Conservation (phyloP, 2,329 filamentous ascomycete species). For the Aspergillus candidus region DNA sequence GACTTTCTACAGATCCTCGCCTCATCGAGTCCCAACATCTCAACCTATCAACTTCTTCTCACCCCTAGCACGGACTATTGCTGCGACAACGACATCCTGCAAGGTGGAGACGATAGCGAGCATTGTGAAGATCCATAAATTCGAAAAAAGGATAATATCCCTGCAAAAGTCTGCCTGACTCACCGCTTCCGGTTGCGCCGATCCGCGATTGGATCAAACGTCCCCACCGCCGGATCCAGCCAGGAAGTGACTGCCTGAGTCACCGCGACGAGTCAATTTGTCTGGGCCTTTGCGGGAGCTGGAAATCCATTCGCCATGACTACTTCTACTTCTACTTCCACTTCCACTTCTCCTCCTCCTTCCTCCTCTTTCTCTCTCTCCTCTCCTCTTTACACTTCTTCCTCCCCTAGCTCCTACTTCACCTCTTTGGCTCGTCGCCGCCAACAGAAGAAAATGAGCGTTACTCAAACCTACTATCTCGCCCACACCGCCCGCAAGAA, state of each 20-base stretch:
- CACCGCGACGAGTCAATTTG: constrained; percentile 26
- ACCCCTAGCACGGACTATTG: background rate
- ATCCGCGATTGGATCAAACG: constrained; percentile 21
- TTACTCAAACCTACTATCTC: constrained; percentile 97
- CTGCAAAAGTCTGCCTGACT: constrained; percentile 7
- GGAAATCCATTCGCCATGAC: constrained; percentile 18
- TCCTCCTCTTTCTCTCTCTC: constrained; percentile 13
- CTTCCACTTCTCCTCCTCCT: constrained; percentile 12
- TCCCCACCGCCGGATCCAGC: constrained; percentile 12
- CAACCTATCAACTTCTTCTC: no score
- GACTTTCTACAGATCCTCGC: no score
- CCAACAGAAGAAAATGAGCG: constrained; percentile 82
- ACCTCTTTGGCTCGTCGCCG: constrained; percentile 34
- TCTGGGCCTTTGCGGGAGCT: background rate
- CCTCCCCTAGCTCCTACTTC: constrained; percentile 34
- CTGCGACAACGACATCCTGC: background rate
- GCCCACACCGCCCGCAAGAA: constrained; percentile 94
- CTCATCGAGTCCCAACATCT: no score
- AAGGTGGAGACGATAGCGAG: background rate
- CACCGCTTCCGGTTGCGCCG: constrained; percentile 22
- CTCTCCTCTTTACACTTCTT: constrained; percentile 22
- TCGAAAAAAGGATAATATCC: constrained; percentile 1
- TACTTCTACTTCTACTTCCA: constrained; percentile 10
- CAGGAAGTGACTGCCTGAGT: constrained; percentile 21
- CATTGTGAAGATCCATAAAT: constrained; percentile 1